phyloP scores from a whole-genome alignment of 1,284 basidiomycete species.

The Cutaneotrichosporon sp. region DNA sequence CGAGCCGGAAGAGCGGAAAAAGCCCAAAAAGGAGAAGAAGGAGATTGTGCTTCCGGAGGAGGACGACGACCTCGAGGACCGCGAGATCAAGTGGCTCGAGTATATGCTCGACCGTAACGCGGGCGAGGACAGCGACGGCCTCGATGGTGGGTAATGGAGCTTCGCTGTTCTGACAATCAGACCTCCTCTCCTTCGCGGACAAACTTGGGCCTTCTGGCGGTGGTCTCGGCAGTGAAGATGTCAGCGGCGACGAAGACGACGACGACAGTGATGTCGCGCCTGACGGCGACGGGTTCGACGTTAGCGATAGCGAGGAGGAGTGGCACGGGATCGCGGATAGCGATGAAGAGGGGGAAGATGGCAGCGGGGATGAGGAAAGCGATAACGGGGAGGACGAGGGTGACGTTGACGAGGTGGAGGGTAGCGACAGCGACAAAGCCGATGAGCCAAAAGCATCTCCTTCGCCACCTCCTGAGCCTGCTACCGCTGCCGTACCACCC shows the following conservation, averaged over 20 bases:
- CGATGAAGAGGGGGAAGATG: slow-evolving; percentile 6
- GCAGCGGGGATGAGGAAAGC: slow-evolving; percentile 21
- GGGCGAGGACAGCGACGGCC: slow-evolving; percentile 49
- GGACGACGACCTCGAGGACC: slow-evolving; percentile 58
- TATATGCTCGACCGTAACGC: slow-evolving; percentile 55
- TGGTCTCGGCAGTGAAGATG: slow-evolving; percentile 8
- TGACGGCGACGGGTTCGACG: not conserved
- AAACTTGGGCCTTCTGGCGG: slow-evolving; percentile 33
- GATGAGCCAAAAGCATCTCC: slow-evolving; percentile 12
- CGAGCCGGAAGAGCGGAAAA: slow-evolving; percentile 7
- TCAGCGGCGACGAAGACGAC: slow-evolving; percentile 8
- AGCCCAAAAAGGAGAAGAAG: slow-evolving; percentile 17
- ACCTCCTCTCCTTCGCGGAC: slow-evolving; percentile 52
- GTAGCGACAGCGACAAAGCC: slow-evolving; percentile 11
- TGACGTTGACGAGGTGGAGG: slow-evolving; percentile 21
- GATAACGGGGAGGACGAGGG: slow-evolving; percentile 14
- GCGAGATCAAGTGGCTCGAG: slow-evolving; percentile 72
- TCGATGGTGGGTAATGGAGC: slow-evolving; percentile 57
- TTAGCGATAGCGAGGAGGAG: slow-evolving; percentile 7
- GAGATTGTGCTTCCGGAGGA: slow-evolving; percentile 36
- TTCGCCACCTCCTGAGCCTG: not conserved
- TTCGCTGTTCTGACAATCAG: slow-evolving; percentile 42
- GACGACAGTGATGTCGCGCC: not conserved
- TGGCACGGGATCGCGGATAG: slow-evolving; percentile 1
- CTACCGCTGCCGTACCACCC: not conserved